Evolutionary conservation across 441 rosid species (phyloP).

Genomic region (Erysimum pusillum): DNA sequence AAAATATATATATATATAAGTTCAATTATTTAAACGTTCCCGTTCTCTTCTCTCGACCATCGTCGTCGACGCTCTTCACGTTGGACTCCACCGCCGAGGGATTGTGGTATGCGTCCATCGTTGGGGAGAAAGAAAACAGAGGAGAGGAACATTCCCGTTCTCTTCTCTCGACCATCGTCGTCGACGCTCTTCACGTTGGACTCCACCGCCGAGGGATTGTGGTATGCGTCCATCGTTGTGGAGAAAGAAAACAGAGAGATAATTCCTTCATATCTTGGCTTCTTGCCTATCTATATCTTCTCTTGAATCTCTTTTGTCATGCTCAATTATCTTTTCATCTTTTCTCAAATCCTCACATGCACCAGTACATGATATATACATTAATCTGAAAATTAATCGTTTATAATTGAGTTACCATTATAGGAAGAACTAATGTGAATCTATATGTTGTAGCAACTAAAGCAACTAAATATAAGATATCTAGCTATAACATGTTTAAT

Average conservation of each 20-base stretch:
- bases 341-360: neutral
- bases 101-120: too few species aligned
- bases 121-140: neutral
- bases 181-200: constrained; percentile 49
- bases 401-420: neutral
- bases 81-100: too few species aligned
- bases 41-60: constrained; percentile 58
- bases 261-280: neutral
- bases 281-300: neutral
- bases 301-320: neutral
- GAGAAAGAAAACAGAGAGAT: neutral
- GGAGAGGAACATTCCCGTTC: constrained; percentile 70
- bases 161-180: constrained; percentile 67
- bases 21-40: constrained; percentile 48
- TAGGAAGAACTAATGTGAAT: neutral
- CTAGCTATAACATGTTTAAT: neutral
- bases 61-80: too few species aligned
- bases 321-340: neutral
- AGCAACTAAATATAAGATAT: neutral
- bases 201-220: constrained; percentile 31
- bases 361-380: too few species aligned
- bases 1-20: too few species aligned
- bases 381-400: neutral
- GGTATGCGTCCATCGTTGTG: constrained; percentile 3
- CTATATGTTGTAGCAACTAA: neutral